Conservation (phyloP, 306 rosid genomes). For the Castanea crenata region DNA sequence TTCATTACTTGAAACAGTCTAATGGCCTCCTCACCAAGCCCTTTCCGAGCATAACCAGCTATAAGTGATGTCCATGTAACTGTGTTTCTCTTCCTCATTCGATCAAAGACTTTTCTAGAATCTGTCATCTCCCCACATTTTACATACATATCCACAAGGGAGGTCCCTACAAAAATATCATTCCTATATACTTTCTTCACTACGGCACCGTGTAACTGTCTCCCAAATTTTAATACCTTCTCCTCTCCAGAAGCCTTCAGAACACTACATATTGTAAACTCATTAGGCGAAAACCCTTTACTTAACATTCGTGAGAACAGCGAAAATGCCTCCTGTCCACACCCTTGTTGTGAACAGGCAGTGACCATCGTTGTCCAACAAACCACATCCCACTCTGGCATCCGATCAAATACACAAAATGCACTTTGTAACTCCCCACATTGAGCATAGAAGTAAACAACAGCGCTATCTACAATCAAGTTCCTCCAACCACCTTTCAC, state of each 20-base stretch:
- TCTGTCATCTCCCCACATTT: constrained; percentile 69
- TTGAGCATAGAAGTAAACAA: constrained; percentile 69
- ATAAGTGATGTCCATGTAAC: constrained; percentile 95
- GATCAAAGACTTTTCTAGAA: constrained; percentile 62
- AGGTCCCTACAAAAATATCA: constrained; percentile 80
- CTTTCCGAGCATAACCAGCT: constrained; percentile 85
- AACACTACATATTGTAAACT: constrained; percentile 68
- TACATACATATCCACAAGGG: constrained; percentile 85
- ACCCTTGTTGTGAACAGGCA: constrained; percentile 81
- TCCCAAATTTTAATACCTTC: constrained; percentile 57
- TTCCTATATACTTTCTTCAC: constrained; percentile 59
- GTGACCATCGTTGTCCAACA: constrained; percentile 92
- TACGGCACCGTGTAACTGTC: constrained; percentile 69
- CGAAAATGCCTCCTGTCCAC: constrained; percentile 57
- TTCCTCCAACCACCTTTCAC: constrained; percentile 67
- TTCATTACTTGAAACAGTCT: constrained; percentile 63
- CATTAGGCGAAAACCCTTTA: constrained; percentile 66
- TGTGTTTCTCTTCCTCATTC: constrained; percentile 69
- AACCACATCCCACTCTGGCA: constrained; percentile 61
- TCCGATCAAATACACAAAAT: constrained; percentile 55
- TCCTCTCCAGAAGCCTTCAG: constrained; percentile 88
- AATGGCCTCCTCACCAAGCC: constrained; percentile 74
- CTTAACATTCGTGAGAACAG: constrained; percentile 60
- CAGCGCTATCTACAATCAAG: constrained; percentile 64
- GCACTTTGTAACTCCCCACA: constrained; percentile 63